Conservation (phyloP, 2,329 filamentous ascomycete species). For the Emericellopsis atlantica region DNA sequence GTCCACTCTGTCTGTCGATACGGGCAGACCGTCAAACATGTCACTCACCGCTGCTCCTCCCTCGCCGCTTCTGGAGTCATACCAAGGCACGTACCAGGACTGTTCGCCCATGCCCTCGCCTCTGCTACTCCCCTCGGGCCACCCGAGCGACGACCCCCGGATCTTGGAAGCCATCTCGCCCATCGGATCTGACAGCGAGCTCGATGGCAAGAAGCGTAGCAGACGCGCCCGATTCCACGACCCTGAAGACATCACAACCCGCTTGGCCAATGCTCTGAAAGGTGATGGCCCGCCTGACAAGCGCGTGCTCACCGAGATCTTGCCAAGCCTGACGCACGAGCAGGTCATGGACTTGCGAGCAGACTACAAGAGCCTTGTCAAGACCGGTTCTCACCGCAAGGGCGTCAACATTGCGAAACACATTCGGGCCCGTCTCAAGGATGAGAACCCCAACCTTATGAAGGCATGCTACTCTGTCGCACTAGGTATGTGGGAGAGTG, state of each 20-base stretch:
- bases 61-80: conserved; percentile 82
- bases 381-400: conserved; percentile 58
- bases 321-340: conserved; percentile 74
- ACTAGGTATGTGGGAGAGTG: conserved; percentile 80
- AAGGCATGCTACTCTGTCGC: conserved; percentile 88
- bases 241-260: conserved; percentile 63
- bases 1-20: conserved; percentile 39
- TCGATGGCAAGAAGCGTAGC: conserved; percentile 30
- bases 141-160: conserved; percentile 23
- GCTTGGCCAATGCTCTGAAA: conserved; percentile 63
- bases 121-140: conserved; percentile 40
- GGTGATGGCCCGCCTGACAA: conserved; percentile 54
- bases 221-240: conserved; percentile 73
- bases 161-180: conserved; percentile 38
- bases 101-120: conserved; percentile 92
- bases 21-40: conserved; percentile 23
- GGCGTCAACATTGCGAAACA: conserved; percentile 81
- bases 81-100: conserved; percentile 86
- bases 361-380: conserved; percentile 86
- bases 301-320: conserved; percentile 64
- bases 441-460: conserved; percentile 63
- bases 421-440: conserved; percentile 64
- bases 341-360: conserved; percentile 76
- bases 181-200: conserved; percentile 30
- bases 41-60: conserved; percentile 50